Evolutionary conservation across 352 stramenopile genomes (phyloP), one percentile per base, ranked within the genome.

Genomic region (Phytophthora meadii): DNA sequence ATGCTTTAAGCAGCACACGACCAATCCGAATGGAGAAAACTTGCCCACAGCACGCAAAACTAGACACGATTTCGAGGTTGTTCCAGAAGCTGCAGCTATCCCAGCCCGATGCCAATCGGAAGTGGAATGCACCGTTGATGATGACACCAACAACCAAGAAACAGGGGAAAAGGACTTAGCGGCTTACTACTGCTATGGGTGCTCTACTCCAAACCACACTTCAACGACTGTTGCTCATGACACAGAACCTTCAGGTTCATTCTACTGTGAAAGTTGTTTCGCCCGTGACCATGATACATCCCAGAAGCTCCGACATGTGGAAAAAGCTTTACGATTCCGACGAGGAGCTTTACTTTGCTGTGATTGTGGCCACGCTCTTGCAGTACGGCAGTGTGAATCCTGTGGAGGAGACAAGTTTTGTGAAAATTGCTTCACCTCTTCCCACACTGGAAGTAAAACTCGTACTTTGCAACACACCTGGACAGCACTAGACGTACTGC

Each of bases 241-340:
- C 0, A 7, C 27, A 25, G 15, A 24, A 19, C 7, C 17, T 45
- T 5, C 11, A 14, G 74, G 77, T 1, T 82, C 65, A 9, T 93
- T 89, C 61, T 90, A 83, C 42, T 95, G 84, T 54, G 83, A 93
- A 36, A 40, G 56, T 2, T 93, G 85, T 62, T 92, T 89, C 50
- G 45, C 58, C 8, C 39, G 22, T 5, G 63, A 61, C 11, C 87
- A 95, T 39, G 59, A 77, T 28, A 91, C 79, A 12, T 74, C 71
- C 0, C 74, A 79, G 41, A 71, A 63, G 15, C 52, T 77, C 3
- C 72, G 63, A 14, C 86, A 91, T 55, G 54, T 81, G 8, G 52
- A 79, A 1, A 73, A 53, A 8, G 75, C 70, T 2, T 46, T 89
- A 12, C 83, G 86, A 27, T 93, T 93, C 39, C 61, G 74, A 27